Evolutionary conservation across 305 asterid species (phyloP), one percentile per base, ranked within the genome.

Genomic region (Fraxinus ornus): DNA sequence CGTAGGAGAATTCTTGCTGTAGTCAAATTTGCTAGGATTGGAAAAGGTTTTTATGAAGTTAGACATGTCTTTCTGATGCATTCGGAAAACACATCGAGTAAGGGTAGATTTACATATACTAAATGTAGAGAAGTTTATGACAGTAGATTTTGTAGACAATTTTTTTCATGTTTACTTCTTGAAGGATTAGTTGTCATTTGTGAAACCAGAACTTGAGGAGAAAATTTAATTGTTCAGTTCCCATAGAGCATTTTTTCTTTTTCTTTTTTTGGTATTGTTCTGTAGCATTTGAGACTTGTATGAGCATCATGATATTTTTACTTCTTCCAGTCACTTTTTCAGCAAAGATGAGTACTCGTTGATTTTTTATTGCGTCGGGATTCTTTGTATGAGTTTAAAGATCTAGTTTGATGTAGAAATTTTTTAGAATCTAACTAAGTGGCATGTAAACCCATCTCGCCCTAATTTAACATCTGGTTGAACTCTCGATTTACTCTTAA

Each of bases 51-150:
- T 32, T 47, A 81, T 75, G 85, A 79, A 78, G 82, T 85, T 79
- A 75, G 83, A 78, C 85, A 78, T 78, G 81, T 66, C 24, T 32
- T 15, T 30, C 84, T 79, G 84, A 66, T 66, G 75, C 75, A 68
- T 68, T 84, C 79, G 83, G 86, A 84, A 81, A 78, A 83, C 60
- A 82, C 85, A 78, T 83, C 84, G 81, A 78, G 85, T 75, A 70
- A 85, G 77, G 28, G 33, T 72, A 70, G 85, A 79, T 79, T 83
- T 77, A 75, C 47, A 60, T 71, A 47, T 82, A 78, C 74, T 62
- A 79, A 72, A 76, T 78, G 85, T 83, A 62, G 88, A 76, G 77
- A 64, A 76, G 84, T 66, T 66, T 21, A 36, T 77, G 71, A 13
- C 6, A 57, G 37, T 81, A 80, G 68, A 75, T 74, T 78, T 81